Evolutionary conservation across 805 yeast species (phyloP).

Genomic region (Wickerhamomyces sydowiorum): DNA sequence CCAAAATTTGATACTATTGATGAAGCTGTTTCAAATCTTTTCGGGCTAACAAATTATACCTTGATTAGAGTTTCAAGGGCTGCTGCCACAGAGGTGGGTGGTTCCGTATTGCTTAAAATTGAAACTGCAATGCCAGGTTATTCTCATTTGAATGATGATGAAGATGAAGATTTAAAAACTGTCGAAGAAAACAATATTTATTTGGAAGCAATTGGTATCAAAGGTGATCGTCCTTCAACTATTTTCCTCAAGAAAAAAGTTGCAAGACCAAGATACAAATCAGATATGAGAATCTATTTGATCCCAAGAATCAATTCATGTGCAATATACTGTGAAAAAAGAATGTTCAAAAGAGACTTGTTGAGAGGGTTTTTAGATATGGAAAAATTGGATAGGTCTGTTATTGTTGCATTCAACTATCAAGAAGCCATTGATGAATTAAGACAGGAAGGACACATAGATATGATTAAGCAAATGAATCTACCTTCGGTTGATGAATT

Average conservation of each 20-base stretch:
- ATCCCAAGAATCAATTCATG: slow-evolving; percentile 36
- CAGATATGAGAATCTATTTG: slow-evolving; percentile 56
- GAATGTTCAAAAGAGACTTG: slow-evolving; percentile 47
- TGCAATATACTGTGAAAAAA: slow-evolving; percentile 41
- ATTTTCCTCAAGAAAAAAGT: slow-evolving; percentile 49
- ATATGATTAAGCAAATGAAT: slow-evolving; percentile 8
- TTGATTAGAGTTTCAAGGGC: slow-evolving; percentile 49
- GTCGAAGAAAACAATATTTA: slow-evolving; percentile 15
- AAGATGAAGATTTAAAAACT: slow-evolving; percentile 19
- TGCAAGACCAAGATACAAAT: slow-evolving; percentile 58
- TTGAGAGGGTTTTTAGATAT: slow-evolving; percentile 42
- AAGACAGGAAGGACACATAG: slow-evolving; percentile 10
- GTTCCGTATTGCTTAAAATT: slow-evolving; percentile 44
- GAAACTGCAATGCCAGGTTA: slow-evolving; percentile 55
- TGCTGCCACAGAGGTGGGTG: slow-evolving; percentile 45
- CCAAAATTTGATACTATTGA: slow-evolving; percentile 35
- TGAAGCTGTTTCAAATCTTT: slow-evolving; percentile 39
- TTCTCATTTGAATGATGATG: slow-evolving; percentile 43
- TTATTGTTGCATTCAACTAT: slow-evolving; percentile 28
- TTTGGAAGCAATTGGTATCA: slow-evolving; percentile 19
- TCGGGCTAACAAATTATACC: slow-evolving; percentile 36
- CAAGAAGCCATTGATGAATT: slow-evolving; percentile 12
- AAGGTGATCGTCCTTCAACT: slow-evolving; percentile 39
- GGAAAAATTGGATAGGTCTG: slow-evolving; percentile 19
- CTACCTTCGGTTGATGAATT: slow-evolving; percentile 15